Evolutionary conservation across 208 protist genomes (phyloP), one percentile per base, ranked within the genome.

Genomic region (Leishmania major): DNA sequence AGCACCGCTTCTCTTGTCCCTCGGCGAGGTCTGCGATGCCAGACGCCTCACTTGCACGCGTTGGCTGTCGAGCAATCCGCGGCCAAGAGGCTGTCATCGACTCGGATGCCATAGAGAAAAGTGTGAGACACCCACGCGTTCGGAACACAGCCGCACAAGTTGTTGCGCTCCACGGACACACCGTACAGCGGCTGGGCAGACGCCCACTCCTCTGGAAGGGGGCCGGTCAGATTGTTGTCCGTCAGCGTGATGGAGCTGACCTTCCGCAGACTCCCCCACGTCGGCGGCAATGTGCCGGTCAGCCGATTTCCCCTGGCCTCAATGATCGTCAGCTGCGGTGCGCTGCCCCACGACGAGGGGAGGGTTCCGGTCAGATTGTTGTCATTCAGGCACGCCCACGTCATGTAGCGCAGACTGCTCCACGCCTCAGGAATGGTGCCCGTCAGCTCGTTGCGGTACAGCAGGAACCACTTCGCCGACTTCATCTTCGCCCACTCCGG

Each of bases 401-500:
- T 74, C 70, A 74, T 35, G 70, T 40, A 74, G 70, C 70, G 70
- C 70, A 74, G 70, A 45, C n/a, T 13, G n/a, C 70, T 25, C 70
- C 70, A 74, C 45, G 45, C 15, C 10, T 47, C 70, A 1, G 70
- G 70, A 2, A 74, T 49, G 45, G 70, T 74, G 45, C 70, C 70
- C 70, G 70, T 74, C 70, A 74, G 70, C 11, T 74, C 3, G 45
- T 74, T 74, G 6, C 51, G 43, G 45, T 74, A 37, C 43, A 74
- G 70, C 70, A 74, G 70, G 31, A 85, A 31, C 57, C 22, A 67
- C 45, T 75, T 57, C 77, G 75, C 70, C 13, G 75, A 47, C 73
- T 45, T 78, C 82, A 81, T 78, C 0, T 43, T 15, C 2, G 60
- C 35, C 82, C 82, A 82, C 72, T 47, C 66, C 76, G 77, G 43